phyloP scores from a whole-genome alignment of 495 filamentous ascomycete species.

The Neohortaea acidophila region DNA sequence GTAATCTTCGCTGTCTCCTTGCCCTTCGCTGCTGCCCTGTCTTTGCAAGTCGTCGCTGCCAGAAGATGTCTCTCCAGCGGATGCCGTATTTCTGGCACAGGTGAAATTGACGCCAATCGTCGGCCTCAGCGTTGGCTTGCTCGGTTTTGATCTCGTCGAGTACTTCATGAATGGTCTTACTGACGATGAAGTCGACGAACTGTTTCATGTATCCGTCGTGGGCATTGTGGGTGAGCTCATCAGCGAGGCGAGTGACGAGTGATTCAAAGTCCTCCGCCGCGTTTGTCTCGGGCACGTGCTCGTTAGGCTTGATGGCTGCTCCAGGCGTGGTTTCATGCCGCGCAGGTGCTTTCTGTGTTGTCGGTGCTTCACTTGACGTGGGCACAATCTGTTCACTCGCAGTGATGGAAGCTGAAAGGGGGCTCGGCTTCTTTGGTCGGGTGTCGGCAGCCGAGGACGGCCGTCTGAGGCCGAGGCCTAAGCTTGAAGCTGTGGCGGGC shows the following conservation, averaged over 20 bases:
- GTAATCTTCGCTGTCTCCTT: constrained; percentile 9
- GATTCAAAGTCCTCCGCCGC: not conserved
- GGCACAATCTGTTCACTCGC: constrained; percentile 4
- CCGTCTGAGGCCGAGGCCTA: not conserved
- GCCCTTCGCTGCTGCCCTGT: constrained; percentile 11
- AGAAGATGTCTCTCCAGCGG: constrained; percentile 16
- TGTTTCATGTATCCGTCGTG: constrained; percentile 16
- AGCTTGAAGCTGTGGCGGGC: not conserved
- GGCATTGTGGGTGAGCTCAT: constrained; percentile 9
- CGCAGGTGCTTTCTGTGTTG: not conserved
- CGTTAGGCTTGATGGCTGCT: too few species aligned
- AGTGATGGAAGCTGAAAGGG: constrained; percentile 10
- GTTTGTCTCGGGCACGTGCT: too few species aligned
- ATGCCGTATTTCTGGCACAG: constrained; percentile 9
- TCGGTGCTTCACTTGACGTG: not conserved
- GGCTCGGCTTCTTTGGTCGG: constrained; percentile 12
- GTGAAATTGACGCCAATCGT: constrained; percentile 10
- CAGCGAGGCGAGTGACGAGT: constrained; percentile 8
- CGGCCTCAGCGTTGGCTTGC: constrained; percentile 5
- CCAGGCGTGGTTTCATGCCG: not conserved
- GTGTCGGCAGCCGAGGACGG: constrained; percentile 2
- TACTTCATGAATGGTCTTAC: constrained; percentile 5
- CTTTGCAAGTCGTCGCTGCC: constrained; percentile 8
- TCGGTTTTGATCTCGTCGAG: constrained; percentile 7
- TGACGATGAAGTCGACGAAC: constrained; percentile 15